Evolutionary conservation across 2,329 filamentous ascomycete species (phyloP).

Genomic region (Cladorrhinum sp.): DNA sequence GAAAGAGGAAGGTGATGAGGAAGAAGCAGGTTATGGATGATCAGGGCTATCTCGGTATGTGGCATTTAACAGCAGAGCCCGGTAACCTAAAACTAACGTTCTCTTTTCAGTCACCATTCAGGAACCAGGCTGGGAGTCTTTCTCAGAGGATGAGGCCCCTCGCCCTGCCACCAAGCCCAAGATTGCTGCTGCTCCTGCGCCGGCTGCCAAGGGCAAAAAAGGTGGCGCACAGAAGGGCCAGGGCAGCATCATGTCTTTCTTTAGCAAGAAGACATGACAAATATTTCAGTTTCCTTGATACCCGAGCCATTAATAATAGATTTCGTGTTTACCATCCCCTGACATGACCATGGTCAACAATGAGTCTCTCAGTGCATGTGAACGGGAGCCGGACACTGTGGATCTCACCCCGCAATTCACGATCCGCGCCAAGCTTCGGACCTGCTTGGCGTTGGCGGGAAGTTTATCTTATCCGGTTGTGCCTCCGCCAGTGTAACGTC

Average conservation of each 20-base stretch:
- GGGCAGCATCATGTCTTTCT: conserved; percentile 90
- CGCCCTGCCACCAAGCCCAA: conserved; percentile 47
- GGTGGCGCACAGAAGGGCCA: conserved; percentile 56
- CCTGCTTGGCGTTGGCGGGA: background rate
- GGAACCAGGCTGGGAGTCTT: conserved; percentile 84
- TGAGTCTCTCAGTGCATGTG: background rate
- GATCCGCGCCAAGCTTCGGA: background rate
- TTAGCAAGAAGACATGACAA: conserved; percentile 66
- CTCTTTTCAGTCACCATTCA: conserved; percentile 70
- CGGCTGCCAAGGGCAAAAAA: conserved; percentile 53
- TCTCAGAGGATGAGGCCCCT: conserved; percentile 81
- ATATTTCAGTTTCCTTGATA: background rate
- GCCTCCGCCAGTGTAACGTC: background rate
- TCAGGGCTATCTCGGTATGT: conserved; percentile 81
- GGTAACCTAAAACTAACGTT: conserved; percentile 4
- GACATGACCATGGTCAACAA: background rate
- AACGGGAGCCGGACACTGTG: background rate
- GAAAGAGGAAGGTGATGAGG: conserved; percentile 76
- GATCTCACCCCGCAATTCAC: background rate
- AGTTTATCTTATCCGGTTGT: background rate
- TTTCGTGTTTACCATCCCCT: too few relatives aligned
- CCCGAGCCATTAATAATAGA: too few relatives aligned
- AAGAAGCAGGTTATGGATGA: conserved; percentile 86
- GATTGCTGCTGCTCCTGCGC: conserved; percentile 40
- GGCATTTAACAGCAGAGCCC: background rate